Conservation (phyloP, 1,139 yeast species). For the Suhomyces yuchorum region DNA sequence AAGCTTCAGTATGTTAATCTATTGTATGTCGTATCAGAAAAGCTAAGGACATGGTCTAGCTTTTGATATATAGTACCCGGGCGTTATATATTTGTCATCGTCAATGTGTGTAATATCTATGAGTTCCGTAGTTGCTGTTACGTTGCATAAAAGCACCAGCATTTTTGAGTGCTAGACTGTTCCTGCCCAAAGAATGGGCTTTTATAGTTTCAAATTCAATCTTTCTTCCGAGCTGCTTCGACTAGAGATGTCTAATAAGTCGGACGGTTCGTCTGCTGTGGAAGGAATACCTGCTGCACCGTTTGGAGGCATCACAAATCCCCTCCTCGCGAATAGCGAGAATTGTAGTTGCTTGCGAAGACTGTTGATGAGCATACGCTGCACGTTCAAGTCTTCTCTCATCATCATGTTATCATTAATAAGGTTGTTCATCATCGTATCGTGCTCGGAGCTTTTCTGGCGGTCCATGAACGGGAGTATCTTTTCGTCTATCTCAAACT, state of each 20-base stretch:
- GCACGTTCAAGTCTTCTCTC: constrained; percentile 52
- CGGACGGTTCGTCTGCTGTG: constrained; percentile 10
- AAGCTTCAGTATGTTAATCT: too few relatives aligned
- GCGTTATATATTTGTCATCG: not conserved
- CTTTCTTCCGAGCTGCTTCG: constrained; percentile 42
- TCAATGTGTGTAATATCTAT: not conserved
- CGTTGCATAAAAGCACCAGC: not conserved
- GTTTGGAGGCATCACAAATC: constrained; percentile 6
- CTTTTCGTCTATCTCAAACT: constrained; percentile 46
- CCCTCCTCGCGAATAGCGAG: constrained; percentile 43
- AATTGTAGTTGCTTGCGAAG: constrained; percentile 56
- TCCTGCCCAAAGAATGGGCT: too few relatives aligned
- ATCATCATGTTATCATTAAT: constrained; percentile 48
- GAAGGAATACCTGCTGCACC: constrained; percentile 3
- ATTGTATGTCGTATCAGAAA: not conserved
- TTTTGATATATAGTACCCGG: not conserved
- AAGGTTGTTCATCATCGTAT: constrained; percentile 39
- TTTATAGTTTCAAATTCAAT: constrained; percentile 34
- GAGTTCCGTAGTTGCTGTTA: not conserved
- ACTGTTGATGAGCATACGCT: constrained; percentile 47
- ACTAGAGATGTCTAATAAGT: constrained; percentile 25
- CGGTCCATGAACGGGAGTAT: constrained; percentile 42
- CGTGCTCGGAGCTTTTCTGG: constrained; percentile 32
- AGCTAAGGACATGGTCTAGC: not conserved
- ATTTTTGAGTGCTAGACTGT: not conserved